Evolutionary conservation across 2,329 filamentous ascomycete species (phyloP), one percentile per base, ranked within the genome.

Genomic region (Coniochaeta sp.): DNA sequence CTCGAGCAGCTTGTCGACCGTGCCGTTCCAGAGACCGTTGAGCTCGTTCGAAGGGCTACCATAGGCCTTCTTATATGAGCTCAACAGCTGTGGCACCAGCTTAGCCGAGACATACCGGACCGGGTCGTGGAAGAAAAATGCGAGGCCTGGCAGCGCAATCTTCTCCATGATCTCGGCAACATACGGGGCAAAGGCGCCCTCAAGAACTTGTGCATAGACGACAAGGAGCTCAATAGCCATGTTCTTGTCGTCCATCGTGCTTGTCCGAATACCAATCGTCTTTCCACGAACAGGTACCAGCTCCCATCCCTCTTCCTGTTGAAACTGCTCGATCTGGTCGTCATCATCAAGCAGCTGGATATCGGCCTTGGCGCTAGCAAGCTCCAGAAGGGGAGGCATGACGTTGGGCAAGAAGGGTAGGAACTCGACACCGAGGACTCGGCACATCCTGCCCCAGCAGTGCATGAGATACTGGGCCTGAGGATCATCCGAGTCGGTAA

Each of bases 91-190:
- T 17, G 95, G 95, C 6, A 99, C 90, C 67, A 96, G 87, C 77
- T 96, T 96, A 28, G 95, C 93, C 5, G 95, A 96, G 38, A 96
- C 93, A 58, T 96, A 93, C 59, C 95, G 88, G 60, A 98, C 95
- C 0, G 95, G 93, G 71, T 99, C 95, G 75, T 99, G 95, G 85
- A 99, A 99, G 81, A 98, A 99, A 81, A 99, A 99, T 3, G 92
- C 90, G 56, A 99, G 83, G 22, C 95, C 92, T 8, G 95, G 93
- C 24, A 99, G 80, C 1, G 93, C 93, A 71, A 99, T 96, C 76
- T 95, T 95, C 74, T 96, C 91, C 89, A 98, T 95, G 61, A 96
- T 96, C 62, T 96, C 89, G 52, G 88, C 81, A 58, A 96, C 93
- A 66, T 96, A 98, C 1, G 90, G 91, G 59, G 95, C 92, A 71